These are phyloP conservation scores for Globisporangium paroecandrum DNA, from an alignment of 352 stramenopile species.

Conservation along the genomic window DNA sequence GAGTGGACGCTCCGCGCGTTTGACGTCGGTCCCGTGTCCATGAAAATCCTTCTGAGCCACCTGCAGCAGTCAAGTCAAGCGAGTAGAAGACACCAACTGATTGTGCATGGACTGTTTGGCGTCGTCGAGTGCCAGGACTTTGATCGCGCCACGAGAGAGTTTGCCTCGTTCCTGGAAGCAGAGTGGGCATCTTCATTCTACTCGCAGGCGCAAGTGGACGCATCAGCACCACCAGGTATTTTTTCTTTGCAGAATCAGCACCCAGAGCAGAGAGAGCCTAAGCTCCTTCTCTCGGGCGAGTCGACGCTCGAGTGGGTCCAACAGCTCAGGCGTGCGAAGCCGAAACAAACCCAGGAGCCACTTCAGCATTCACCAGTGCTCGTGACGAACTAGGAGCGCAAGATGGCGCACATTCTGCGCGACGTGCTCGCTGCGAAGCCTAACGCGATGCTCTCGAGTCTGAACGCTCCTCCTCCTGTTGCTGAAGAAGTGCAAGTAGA, in stretches of 20 bases:
- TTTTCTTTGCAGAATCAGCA: background rate
- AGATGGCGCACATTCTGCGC: constrained; percentile 35
- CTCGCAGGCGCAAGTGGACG: background rate
- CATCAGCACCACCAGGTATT: background rate
- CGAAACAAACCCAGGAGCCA: background rate
- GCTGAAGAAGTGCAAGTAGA: background rate
- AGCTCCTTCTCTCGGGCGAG: constrained; percentile 19
- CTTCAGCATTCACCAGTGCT: constrained; percentile 3
- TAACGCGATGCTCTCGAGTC: constrained; percentile 26
- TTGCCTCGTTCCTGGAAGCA: constrained; percentile 25
- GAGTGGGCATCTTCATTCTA: constrained; percentile 7
- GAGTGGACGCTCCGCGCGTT: constrained; percentile 66
- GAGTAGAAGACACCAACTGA: constrained; percentile 16
- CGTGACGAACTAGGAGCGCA: constrained; percentile 23
- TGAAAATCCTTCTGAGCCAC: constrained; percentile 25
- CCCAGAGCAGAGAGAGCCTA: background rate
- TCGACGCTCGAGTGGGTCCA: constrained; percentile 21
- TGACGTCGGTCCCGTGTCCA: constrained; percentile 56
- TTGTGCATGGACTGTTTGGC: constrained; percentile 52
- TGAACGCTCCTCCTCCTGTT: background rate
- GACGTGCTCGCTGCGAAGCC: constrained; percentile 42
- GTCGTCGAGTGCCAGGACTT: constrained; percentile 58
- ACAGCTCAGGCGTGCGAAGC: constrained; percentile 14
- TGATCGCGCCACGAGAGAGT: constrained; percentile 31
- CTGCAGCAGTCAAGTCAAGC: background rate